A percentile compares a stretch with the other conserved stretches of the same genome.
These are phyloP conservation scores for Lipomyces sp. DNA, from an alignment of 805 yeast species.

Conservation along the genomic window DNA sequence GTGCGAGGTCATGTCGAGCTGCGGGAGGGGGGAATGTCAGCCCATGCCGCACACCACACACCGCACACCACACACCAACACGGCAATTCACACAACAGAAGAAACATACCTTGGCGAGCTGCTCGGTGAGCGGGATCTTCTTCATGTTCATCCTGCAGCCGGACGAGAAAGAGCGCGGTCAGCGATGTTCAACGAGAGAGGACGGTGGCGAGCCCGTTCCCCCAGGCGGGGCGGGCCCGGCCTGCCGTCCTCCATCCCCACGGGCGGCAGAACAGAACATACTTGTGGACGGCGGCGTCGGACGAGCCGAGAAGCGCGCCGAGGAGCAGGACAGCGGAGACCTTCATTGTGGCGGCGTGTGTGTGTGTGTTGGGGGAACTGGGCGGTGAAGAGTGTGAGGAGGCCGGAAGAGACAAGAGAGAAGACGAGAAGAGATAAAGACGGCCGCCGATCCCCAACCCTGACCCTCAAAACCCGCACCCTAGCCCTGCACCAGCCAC, in stretches of 20 bases:
- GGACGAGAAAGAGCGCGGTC: background rate
- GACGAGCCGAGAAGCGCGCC: conserved; percentile 27
- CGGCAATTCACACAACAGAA: background rate
- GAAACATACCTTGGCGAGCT: conserved; percentile 46
- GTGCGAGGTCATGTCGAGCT: conserved; percentile 40
- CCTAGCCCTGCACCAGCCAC: background rate
- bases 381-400: background rate
- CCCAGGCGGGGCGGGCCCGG: background rate
- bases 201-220: background rate
- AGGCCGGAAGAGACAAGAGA: background rate
- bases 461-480: background rate
- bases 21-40: background rate
- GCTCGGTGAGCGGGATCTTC: conserved; percentile 57
- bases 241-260: background rate
- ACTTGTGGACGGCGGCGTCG: conserved; percentile 38
- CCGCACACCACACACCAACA: background rate
- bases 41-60: background rate
- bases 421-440: background rate
- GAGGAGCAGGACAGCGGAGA: conserved; percentile 23
- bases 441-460: background rate
- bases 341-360: conserved; percentile 19
- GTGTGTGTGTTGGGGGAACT: too few species aligned
- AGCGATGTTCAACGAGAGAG: background rate
- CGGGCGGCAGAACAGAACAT: conserved; percentile 18
- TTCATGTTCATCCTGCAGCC: conserved; percentile 53